phyloP scores from a whole-genome alignment of 2,329 filamentous ascomycete species.

The Byssoonygena ceratinophila region DNA sequence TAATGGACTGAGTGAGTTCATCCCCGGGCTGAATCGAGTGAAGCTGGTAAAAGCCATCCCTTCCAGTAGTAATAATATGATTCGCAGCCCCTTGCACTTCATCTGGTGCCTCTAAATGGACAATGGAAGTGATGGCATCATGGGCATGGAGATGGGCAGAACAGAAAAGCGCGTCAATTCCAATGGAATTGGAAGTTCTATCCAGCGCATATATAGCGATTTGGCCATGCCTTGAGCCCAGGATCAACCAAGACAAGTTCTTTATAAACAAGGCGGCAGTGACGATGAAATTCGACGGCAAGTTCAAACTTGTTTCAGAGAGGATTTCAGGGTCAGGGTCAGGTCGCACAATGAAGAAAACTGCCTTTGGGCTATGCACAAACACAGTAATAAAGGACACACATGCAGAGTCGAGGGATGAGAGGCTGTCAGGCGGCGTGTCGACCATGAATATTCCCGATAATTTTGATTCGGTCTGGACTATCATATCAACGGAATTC shows the following conservation, averaged over 20 bases:
- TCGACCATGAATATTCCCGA: slow-evolving; percentile 23
- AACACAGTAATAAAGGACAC: slow-evolving; percentile 10
- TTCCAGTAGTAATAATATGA: slow-evolving; percentile 57
- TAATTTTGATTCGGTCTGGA: slow-evolving; percentile 22
- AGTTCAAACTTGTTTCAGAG: slow-evolving; percentile 1
- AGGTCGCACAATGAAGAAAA: not conserved
- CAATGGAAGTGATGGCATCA: slow-evolving; percentile 61
- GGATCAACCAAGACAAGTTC: slow-evolving; percentile 30
- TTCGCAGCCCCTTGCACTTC: not conserved
- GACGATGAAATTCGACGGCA: slow-evolving; percentile 41
- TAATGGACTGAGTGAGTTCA: slow-evolving; percentile 23
- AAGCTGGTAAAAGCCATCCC: slow-evolving; percentile 66
- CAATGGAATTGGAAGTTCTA: slow-evolving; percentile 12
- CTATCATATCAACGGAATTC: slow-evolving; percentile 23
- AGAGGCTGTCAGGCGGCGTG: not conserved
- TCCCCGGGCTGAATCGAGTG: slow-evolving; percentile 34
- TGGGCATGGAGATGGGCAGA: slow-evolving; percentile 35
- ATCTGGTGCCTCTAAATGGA: slow-evolving; percentile 14
- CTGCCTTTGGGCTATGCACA: slow-evolving; percentile 4
- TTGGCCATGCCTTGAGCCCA: slow-evolving; percentile 49
- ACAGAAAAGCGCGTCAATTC: slow-evolving; percentile 13
- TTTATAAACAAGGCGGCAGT: slow-evolving; percentile 39
- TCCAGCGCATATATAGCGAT: slow-evolving; percentile 39
- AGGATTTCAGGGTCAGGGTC: not conserved
- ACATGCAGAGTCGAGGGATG: not conserved